Evolutionary conservation across 345 rosid genomes (phyloP), one percentile per base, ranked within the genome.

Genomic region (Syzygium jambos): DNA sequence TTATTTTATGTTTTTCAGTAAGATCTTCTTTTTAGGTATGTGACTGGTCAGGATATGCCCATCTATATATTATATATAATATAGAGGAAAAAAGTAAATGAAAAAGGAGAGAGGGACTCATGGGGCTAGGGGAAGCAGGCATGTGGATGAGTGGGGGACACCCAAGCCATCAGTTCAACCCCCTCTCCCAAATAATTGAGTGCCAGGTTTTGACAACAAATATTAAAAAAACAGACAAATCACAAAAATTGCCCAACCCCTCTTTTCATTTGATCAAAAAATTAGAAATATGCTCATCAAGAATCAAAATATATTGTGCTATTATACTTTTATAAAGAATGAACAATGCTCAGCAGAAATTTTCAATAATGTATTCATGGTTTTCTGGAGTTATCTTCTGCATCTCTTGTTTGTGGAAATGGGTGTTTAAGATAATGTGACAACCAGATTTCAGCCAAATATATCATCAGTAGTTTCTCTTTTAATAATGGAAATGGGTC

Each of bases 61-160:
- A 43, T 43, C 46, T 43, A 43, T 43, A 43, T 43, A 43, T 43
- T 43, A 43, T 43, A 43, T 43, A 43, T 43, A 43, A 43, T 43
- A 43, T 54, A 11, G 52, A 51, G 52, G 52, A 22, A 7, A 30
- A 34, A 43, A 9, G 30, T 30, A 11, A 43, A 43, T 43, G 55
- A 63, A 15, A 29, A 29, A 14, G 9, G 30, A 43, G 95, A 93
- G 90, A 88, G 90, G 87, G 93, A 93, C 92, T 89, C 90, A 51
- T 90, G 89, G 91, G 92, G 91, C 89, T 83, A 54, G 92, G 93
- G 94, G 93, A 93, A 85, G 92, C 90, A 87, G 95, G 94, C 96
- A 94, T 93, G 92, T 94, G 95, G 93, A 93, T 91, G 92, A 88
- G 93, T 94, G 93, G 95, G 96, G 95, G 92, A 91, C 95, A 91